Conservation (phyloP, 202 grass and related monocot species). For the Dendrocalamus latiflorus region DNA sequence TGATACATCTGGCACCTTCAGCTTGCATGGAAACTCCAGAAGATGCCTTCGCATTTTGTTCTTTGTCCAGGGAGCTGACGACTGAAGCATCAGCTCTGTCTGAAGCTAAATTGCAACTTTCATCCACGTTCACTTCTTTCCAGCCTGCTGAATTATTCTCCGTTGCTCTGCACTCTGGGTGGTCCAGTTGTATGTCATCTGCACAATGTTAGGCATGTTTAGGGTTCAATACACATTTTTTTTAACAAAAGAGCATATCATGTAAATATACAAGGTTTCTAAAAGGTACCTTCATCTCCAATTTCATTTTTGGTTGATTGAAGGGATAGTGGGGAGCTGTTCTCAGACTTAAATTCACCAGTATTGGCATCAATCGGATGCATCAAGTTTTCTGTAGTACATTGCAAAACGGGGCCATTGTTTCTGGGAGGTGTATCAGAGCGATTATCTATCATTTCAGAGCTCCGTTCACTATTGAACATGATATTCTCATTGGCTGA, state of each 20-base stretch:
- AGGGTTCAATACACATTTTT: slow-evolving; percentile 10
- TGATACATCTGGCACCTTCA: slow-evolving; percentile 53
- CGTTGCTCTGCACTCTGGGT: neutral
- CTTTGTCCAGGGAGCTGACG: slow-evolving; percentile 24
- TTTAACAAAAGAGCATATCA: neutral
- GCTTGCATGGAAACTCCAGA: slow-evolving; percentile 37
- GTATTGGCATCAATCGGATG: slow-evolving; percentile 15
- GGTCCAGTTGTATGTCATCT: slow-evolving; percentile 18
- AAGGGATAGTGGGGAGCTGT: slow-evolving; percentile 14
- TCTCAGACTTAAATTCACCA: too few species aligned
- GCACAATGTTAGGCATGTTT: slow-evolving; percentile 20
- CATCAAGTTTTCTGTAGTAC: slow-evolving; percentile 2
- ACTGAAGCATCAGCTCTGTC: slow-evolving; percentile 28
- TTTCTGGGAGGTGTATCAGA: slow-evolving; percentile 3
- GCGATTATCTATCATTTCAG: slow-evolving; percentile 13
- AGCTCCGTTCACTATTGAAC: slow-evolving; percentile 17
- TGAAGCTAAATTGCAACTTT: slow-evolving; percentile 36
- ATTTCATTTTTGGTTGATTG: slow-evolving; percentile 28
- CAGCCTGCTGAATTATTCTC: slow-evolving; percentile 16
- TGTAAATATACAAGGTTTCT: neutral
- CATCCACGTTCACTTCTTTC: slow-evolving; percentile 13
- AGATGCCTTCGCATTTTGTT: slow-evolving; percentile 28
- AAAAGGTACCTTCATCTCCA: slow-evolving; percentile 31
- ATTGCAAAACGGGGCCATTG: slow-evolving; percentile 6
- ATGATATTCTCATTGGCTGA: slow-evolving; percentile 31